Base-by-base conservation (phyloP, 2,329 filamentous ascomycete genomes). In the Neurospora sp. region DNA sequence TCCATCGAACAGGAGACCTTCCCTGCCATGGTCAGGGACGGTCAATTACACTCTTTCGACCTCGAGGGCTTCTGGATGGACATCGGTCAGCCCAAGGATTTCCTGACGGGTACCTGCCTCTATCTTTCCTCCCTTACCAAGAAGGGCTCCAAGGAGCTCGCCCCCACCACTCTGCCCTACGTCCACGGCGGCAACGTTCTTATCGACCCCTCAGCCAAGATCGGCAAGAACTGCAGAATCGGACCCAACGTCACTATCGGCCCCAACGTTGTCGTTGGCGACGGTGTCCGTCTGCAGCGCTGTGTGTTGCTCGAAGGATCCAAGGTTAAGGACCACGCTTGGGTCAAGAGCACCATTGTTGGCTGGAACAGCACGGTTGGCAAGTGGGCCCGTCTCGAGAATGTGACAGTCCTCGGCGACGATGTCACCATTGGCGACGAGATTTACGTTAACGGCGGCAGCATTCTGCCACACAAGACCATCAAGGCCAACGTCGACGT, bases 61-160 rank as follows among this genome's bases (percentile, higher is more conserved):
- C 89, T 98, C 38, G 93, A 97, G 75, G 93, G 95, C 76, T 98
- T 96, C 89, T 98, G 95, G 95, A 98, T 98, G 95, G 95, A 98
- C 77, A 93, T 99, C 74, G 95, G 95, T 77, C 95, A 99, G 83
- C 95, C 95, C 76, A 99, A 98, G 85, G 95, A 99, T 80, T 99
- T 98, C 88, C 86, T 99, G 70, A 93, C 91, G 28, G 95, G 95
- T 73, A 98, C 96, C 72, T 98, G 95, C 83, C 87, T 99, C 73
- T 98, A 97, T 84, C 92, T 99, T 68, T 93, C 93, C 66, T 97
- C 93, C 3, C 88, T 98, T 72, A 87, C 93, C 71, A 97, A 97
- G 88, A 93, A 92, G 83, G 89, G 90, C 79, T 92, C 93, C 78
- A 94, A 96, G 84, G 86, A 92, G 72, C 91, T 98, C 68, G 89